These are phyloP conservation scores for Ensete glaucum DNA, from an alignment of 176 grass and related monocot species.

Conservation along the genomic window DNA sequence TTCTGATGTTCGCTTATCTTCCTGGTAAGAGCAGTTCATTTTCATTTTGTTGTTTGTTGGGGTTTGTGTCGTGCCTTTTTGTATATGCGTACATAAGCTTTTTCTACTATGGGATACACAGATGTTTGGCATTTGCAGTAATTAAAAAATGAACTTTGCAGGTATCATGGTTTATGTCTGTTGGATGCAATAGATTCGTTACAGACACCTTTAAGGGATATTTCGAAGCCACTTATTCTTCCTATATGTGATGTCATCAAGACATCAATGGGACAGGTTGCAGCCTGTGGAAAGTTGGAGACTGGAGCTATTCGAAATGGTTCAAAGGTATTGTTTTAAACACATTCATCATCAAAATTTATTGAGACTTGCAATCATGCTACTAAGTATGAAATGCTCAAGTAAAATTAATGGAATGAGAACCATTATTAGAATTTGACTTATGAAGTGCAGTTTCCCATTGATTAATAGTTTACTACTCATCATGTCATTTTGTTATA, in stretches of 20 bases:
- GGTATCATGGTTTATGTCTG: conserved; percentile 67
- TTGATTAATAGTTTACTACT: not conserved
- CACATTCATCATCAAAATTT: not conserved
- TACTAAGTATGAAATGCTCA: not conserved
- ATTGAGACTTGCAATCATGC: not conserved
- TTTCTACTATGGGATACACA: not conserved
- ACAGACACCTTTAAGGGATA: conserved; percentile 68
- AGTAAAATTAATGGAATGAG: not conserved
- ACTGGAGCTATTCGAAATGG: conserved; percentile 72
- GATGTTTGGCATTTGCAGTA: not conserved
- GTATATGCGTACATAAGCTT: not conserved
- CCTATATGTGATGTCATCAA: conserved; percentile 98
- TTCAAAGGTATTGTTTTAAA: conserved; percentile 54
- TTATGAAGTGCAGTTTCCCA: not conserved
- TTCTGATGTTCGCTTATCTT: conserved; percentile 55
- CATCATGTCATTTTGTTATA: not conserved
- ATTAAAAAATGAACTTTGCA: conserved; percentile 23
- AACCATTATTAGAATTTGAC: not conserved
- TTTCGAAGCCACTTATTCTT: conserved; percentile 84
- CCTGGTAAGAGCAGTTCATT: conserved; percentile 48
- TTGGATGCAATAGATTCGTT: conserved; percentile 86
- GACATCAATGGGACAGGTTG: conserved; percentile 64
- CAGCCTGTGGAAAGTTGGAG: conserved; percentile 93
- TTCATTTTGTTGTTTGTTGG: not conserved
- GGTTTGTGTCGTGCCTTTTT: not conserved